Evolutionary conservation across 768 basidiomycete species (phyloP).

Genomic region (Psilocybe tampanensis): DNA sequence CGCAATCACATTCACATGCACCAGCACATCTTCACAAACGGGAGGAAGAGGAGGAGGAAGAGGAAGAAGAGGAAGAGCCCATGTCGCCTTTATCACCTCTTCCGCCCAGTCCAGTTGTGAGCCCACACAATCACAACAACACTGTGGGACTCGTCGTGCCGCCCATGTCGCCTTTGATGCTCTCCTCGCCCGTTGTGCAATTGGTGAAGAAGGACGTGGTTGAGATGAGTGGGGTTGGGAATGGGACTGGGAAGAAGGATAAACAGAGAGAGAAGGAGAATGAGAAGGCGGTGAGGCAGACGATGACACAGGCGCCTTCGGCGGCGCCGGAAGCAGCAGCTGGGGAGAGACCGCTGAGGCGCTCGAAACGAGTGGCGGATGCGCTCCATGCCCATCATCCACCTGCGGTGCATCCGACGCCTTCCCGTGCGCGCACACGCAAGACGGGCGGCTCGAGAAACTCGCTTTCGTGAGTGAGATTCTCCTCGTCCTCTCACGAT

Average conservation of each 20-base stretch:
- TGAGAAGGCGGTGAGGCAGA: too few relatives aligned
- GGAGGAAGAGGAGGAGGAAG: background rate
- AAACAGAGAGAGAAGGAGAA: background rate
- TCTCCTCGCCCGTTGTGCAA: too few relatives aligned
- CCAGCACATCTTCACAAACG: background rate
- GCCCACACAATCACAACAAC: background rate
- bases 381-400: conserved; percentile 32
- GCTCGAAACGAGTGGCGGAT: conserved; percentile 72
- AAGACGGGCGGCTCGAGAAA: conserved; percentile 37
- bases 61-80: conserved; percentile 1
- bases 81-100: conserved; percentile 15
- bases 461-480: conserved; percentile 34
- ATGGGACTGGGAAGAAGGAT: too few relatives aligned
- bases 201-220: background rate
- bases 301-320: too few relatives aligned
- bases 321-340: conserved; percentile 4
- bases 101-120: conserved; percentile 3
- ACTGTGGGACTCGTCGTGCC: background rate
- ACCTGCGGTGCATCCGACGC: conserved; percentile 48
- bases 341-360: conserved; percentile 46
- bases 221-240: too few relatives aligned
- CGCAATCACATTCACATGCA: too few relatives aligned
- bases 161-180: conserved; percentile 3
- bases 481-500: conserved; percentile 8
- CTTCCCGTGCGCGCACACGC: conserved; percentile 23